Evolutionary conservation across 2,329 filamentous ascomycete species (phyloP), one percentile per base, ranked within the genome.

Genomic region (Cytospora paraplurivora): DNA sequence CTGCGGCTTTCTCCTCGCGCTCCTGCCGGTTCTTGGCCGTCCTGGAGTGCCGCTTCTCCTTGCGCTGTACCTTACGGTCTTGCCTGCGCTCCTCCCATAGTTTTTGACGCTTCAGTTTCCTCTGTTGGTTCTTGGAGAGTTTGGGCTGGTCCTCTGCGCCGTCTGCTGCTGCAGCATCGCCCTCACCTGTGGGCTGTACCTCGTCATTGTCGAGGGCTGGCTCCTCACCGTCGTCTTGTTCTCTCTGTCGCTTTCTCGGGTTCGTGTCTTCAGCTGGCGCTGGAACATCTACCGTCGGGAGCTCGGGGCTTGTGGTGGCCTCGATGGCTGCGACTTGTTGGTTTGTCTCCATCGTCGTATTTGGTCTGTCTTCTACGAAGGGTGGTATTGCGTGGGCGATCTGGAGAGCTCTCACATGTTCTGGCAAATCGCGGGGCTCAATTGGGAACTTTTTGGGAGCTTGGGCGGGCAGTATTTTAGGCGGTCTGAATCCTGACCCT

Each of bases 81-180:
- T 84, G 84, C 67, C 86, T 88, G 27, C 84, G 85, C 8, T 88
- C 86, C 70, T 96, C 92, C 90, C 91, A 96, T 73, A 85, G 81
- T 72, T 91, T 82, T 67, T 86, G 82, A 62, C 87, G 88, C 66
- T 84, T 86, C 59, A 92, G 79, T 72, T 92, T 94, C 76, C 96
- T 97, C 65, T 89, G 79, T 69, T 94, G 90, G 71, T 89, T 96
- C 72, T 98, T 98, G 19, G 94, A 97, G 58, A 97, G 52, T 19
- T 64, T 62, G 37, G 64, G 62, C 13, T 62, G 49, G 12, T 56
- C 58, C 27, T 13, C n/a, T 58, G 61, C 11, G 19, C 33, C n/a
- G 8, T 50, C 54, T 52, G 35, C 57, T 11, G 47, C 13, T 7
- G 37, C 53, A 4, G 19, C 53, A 13, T 12, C n/a, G 12, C 3